Evolutionary conservation across 2,329 filamentous ascomycete species (phyloP).

Genomic region (Aspergillus luchuensis): DNA sequence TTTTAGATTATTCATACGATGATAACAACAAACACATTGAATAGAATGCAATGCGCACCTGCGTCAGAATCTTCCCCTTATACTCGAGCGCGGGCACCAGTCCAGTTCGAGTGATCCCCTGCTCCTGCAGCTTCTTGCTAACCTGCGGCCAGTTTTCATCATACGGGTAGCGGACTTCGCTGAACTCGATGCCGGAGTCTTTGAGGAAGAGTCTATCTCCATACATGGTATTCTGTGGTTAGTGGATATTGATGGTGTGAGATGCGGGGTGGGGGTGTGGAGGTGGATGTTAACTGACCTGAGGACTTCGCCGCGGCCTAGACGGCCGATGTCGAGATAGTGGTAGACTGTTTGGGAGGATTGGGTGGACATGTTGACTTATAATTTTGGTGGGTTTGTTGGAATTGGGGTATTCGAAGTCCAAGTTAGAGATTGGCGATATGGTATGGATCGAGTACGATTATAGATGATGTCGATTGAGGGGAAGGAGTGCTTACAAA

Average conservation of each 20-base stretch:
- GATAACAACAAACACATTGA: too few relatives aligned
- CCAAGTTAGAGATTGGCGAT: too few relatives aligned
- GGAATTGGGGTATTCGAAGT: too few relatives aligned
- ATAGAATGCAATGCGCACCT: background rate
- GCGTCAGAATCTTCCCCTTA: slow-evolving; percentile 32
- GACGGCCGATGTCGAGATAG: slow-evolving; percentile 31
- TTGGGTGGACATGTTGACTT: background rate
- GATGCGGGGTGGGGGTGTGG: background rate
- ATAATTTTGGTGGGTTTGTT: too few relatives aligned
- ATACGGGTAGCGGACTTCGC: slow-evolving; percentile 32
- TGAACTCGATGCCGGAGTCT: slow-evolving; percentile 31
- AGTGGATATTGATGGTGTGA: background rate
- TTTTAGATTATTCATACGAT: background rate
- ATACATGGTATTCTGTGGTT: too few relatives aligned
- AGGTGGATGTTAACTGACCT: slow-evolving; percentile 18
- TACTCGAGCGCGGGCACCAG: slow-evolving; percentile 41
- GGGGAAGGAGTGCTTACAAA: too few relatives aligned
- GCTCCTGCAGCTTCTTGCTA: slow-evolving; percentile 30
- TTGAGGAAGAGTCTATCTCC: slow-evolving; percentile 29
- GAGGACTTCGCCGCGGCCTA: slow-evolving; percentile 33
- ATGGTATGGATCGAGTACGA: too few relatives aligned
- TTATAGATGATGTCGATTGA: too few relatives aligned
- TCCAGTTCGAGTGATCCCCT: slow-evolving; percentile 34
- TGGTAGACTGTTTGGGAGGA: slow-evolving; percentile 10
- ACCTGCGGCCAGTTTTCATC: slow-evolving; percentile 31